phyloP scores from a whole-genome alignment of 352 stramenopile species.

The Globisporangium cederbergense region DNA sequence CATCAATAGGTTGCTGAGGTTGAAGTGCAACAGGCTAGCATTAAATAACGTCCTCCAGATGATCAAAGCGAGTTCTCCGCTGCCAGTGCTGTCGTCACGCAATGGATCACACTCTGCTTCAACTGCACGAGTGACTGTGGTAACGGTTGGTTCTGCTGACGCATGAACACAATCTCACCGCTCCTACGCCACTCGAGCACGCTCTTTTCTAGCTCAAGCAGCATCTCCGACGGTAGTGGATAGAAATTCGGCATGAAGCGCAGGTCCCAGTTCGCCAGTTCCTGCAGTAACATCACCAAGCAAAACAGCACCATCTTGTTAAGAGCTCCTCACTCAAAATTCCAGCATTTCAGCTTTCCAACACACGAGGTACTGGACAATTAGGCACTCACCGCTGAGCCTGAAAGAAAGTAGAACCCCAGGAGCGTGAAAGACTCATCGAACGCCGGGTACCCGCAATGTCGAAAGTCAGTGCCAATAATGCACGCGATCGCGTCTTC shows the following conservation, averaged over 20 bases:
- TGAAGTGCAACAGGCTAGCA: background rate
- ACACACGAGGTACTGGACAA: background rate
- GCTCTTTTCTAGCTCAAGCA: conserved; percentile 43
- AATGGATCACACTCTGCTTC: conserved; percentile 26
- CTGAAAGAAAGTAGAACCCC: conserved; percentile 56
- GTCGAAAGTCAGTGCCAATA: conserved; percentile 47
- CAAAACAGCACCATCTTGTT: background rate
- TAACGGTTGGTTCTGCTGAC: conserved; percentile 7
- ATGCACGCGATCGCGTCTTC: conserved; percentile 35
- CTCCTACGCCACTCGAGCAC: conserved; percentile 29
- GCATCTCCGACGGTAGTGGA: conserved; percentile 55
- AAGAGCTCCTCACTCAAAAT: background rate
- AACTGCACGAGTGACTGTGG: conserved; percentile 21
- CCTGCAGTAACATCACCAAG: conserved; percentile 12
- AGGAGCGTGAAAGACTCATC: conserved; percentile 38
- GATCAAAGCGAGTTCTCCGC: background rate
- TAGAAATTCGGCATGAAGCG: conserved; percentile 62
- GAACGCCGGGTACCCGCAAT: conserved; percentile 62
- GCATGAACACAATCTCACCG: conserved; percentile 19
- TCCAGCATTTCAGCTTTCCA: background rate
- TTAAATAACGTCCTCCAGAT: conserved; percentile 9
- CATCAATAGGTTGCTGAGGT: background rate
- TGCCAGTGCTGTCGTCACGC: background rate
- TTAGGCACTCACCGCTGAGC: conserved; percentile 23
- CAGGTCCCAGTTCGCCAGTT: conserved; percentile 27